These are phyloP conservation scores for Eucalyptus erythrocorys DNA, from an alignment of 345 rosid genomes.

Conservation along the genomic window DNA sequence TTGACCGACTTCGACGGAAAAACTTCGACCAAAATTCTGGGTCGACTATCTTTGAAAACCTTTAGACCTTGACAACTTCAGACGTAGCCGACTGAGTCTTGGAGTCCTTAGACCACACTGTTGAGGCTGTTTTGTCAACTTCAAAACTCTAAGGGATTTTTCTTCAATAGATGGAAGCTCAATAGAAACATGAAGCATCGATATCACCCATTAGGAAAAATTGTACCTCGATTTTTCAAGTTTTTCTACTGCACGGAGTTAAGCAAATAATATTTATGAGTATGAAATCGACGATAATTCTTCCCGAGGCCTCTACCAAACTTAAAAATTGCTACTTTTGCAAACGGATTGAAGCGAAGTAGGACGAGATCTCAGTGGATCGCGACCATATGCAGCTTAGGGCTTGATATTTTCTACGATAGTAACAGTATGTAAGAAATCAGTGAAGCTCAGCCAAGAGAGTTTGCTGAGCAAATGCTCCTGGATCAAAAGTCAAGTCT, in stretches of 20 bases:
- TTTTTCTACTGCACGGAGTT: too few relatives aligned
- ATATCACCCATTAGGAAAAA: not conserved
- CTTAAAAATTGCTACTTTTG: not conserved
- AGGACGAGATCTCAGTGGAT: accelerated
- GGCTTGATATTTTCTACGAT: not conserved
- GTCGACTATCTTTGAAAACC: too few relatives aligned
- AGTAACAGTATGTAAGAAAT: not conserved
- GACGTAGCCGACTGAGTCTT: too few relatives aligned
- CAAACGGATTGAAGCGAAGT: too few relatives aligned
- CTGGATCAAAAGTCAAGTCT: not conserved
- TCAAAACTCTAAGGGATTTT: too few relatives aligned
- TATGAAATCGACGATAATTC: not conserved
- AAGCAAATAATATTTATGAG: not conserved
- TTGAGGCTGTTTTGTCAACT: too few relatives aligned
- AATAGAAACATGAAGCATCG: not conserved
- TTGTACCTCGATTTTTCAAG: not conserved
- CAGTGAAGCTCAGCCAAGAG: not conserved
- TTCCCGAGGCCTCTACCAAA: not conserved
- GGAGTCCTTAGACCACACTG: too few relatives aligned
- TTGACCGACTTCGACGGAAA: too few relatives aligned
- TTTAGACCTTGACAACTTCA: too few relatives aligned
- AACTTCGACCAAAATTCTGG: too few relatives aligned
- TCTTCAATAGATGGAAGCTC: not conserved
- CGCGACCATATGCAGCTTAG: too few relatives aligned
- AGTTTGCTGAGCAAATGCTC: not conserved